Evolutionary conservation across 768 basidiomycete genomes (phyloP).

Genomic region (Kwoniella mangroviensis): DNA sequence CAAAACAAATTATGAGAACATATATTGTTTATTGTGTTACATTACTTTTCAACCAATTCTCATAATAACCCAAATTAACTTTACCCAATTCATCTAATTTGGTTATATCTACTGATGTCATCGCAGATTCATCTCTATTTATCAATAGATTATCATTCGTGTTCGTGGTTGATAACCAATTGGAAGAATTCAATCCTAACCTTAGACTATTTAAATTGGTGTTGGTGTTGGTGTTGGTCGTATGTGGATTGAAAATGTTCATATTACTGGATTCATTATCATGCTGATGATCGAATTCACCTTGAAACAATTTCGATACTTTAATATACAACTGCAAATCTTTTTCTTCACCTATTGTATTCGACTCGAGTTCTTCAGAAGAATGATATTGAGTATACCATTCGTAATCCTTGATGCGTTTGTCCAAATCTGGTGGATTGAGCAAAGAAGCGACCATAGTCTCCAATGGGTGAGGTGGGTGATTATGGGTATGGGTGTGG

Average conservation of each 20-base stretch:
- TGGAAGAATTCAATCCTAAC: neutral
- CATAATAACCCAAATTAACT: constrained; percentile 31
- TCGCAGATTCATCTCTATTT: neutral
- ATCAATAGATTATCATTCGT: neutral
- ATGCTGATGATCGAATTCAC: constrained; percentile 31
- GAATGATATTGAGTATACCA: constrained; percentile 53
- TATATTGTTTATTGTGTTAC: no score
- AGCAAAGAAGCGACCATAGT: constrained; percentile 64
- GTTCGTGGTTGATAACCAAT: neutral
- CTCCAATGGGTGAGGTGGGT: constrained; percentile 63
- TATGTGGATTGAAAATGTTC: neutral
- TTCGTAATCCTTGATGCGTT: constrained; percentile 44
- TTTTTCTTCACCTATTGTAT: constrained; percentile 50
- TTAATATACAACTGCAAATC: constrained; percentile 52
- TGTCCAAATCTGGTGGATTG: constrained; percentile 42
- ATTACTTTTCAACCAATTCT: constrained; percentile 37
- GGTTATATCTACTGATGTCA: neutral
- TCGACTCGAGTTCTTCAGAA: constrained; percentile 43
- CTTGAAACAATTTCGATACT: constrained; percentile 40
- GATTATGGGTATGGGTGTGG: constrained; percentile 18
- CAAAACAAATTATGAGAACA: no score
- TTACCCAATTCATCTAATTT: constrained; percentile 19
- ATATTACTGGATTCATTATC: neutral
- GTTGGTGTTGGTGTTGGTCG: no score
- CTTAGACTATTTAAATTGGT: neutral